Evolutionary conservation across 108 stramenopile species (phyloP).

Genomic region (Nannochloropsis oceanica): DNA sequence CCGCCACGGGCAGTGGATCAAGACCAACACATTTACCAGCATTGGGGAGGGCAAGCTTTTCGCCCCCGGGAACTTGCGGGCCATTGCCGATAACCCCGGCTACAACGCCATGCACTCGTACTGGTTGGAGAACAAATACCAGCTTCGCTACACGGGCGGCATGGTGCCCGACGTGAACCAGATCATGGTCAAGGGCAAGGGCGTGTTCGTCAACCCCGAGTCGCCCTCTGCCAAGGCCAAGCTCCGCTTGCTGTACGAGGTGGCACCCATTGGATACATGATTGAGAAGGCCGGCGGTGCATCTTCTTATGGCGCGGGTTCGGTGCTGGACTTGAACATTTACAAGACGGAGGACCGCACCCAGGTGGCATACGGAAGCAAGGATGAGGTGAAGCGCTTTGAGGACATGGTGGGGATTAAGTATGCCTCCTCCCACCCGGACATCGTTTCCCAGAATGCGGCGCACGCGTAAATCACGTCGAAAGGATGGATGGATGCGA

Average conservation of each 20-base stretch:
- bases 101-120: conserved; percentile 38
- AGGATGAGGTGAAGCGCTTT: conserved; percentile 57
- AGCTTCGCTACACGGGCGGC: conserved; percentile 45
- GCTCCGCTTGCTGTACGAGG: conserved; percentile 42
- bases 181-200: conserved; percentile 44
- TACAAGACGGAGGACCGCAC: conserved; percentile 57
- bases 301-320: conserved; percentile 39
- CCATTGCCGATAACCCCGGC: conserved; percentile 41
- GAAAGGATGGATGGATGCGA: background rate
- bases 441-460: background rate
- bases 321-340: conserved; percentile 47
- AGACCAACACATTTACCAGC: conserved; percentile 32
- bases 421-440: background rate
- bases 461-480: background rate
- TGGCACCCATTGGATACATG: conserved; percentile 39
- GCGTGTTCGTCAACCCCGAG: conserved; percentile 43
- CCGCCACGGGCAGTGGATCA: conserved; percentile 37
- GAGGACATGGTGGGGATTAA: conserved; percentile 40
- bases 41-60: conserved; percentile 56
- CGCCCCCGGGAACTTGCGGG: conserved; percentile 44
- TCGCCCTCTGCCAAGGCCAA: conserved; percentile 38
- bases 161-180: conserved; percentile 49
- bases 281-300: conserved; percentile 47
- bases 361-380: conserved; percentile 54
- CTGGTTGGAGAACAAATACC: conserved; percentile 41